Base-by-base conservation (phyloP, 768 basidiomycete genomes). In the Leccinum fibrillosum region DNA sequence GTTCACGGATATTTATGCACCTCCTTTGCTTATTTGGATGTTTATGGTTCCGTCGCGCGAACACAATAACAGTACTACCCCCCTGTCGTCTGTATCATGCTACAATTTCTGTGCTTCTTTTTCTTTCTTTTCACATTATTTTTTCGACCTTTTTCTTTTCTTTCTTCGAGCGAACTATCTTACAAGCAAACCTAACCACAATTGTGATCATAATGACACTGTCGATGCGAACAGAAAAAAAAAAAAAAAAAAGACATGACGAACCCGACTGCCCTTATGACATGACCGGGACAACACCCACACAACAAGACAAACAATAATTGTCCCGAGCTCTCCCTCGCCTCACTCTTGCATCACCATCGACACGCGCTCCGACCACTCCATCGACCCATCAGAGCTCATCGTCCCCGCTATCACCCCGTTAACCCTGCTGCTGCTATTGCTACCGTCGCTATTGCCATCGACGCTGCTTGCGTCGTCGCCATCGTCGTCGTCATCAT, bases 161-260 rank as follows among this genome's bases (percentile, higher is more conserved):
- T 34, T 49, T 47, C 32, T 23, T 28, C 35, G 7, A 32, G 30
- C 54, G 45, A 62, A 65, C 64, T 66, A 72, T 52, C 54, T 67
- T 71, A 71, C 69, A 71, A 61, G 54, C n/a, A 58, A 60, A 54
- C 70, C 68, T 71, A 71, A 57, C 30, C 54, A 65, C 72, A 69
- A 69, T 64, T 56, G 37, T 50, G 45, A 45, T 26, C 13, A 48
- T 23, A 48, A 48, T 23, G 25, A 48, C 21, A 30, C 7, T 28
- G 32, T 42, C 51, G 49, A 61, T 35, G 49, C 52, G 49, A 49
- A 39, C 52, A 11, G 23, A 23, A 42, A 45, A 21, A 21, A 15
- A 45, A 23, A 19, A 49, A 15, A 7, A 23, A 21, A 15, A 45
- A 23, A 19, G 17, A 37, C 2, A 17, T 5, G 6, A 30, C 3